Evolutionary conservation across 2,329 filamentous ascomycete species (phyloP), one percentile per base, ranked within the genome.

Genomic region (Drechslerella dactyloides): DNA sequence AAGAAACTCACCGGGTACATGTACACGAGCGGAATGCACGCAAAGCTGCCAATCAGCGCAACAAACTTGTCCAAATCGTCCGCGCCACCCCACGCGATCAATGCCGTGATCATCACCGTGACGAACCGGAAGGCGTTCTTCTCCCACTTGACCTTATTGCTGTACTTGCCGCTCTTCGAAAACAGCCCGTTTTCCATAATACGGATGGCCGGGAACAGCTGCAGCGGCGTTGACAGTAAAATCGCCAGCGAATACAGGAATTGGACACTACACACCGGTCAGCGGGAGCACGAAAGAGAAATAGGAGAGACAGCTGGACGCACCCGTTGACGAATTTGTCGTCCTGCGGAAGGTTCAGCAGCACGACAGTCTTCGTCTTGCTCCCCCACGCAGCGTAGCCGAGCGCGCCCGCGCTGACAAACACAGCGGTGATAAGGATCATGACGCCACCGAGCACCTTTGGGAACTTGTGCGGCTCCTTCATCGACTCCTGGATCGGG

Each of bases 161-260:
- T 97, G 82, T 97, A 96, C 81, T 99, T 99, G 93, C 74, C 92
- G 23, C 58, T 62, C 19, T 69, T 69, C 1, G 63, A 69, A 80
- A 97, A 99, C 5, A 97, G 84, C 75, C 92, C 91, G 76, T 96
- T 96, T 81, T 96, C 93, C 35, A 91, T 91, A 77, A 99, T 99
- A 78, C 93, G 90, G 77, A 99, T 97, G 48, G 94, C 94, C 0
- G 94, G 94, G 83, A 97, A 99, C 75, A 99, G 93, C 78, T 99
- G 96, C 68, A 99, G 83, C 4, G 94, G 94, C 0, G 94, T 99
- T 37, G 91, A 96, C 10, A 99, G 85, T 62, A 99, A 83, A 76
- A 99, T 99, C n/a, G 94, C 94, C 27, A 96, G 83, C n/a, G 92
- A 96, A 83, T 99, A 99, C 50, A 99, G 85, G 78, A 99, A 92